Base-by-base conservation (phyloP, 2,329 filamentous ascomycete species). In the Gnomoniopsis sp. region DNA sequence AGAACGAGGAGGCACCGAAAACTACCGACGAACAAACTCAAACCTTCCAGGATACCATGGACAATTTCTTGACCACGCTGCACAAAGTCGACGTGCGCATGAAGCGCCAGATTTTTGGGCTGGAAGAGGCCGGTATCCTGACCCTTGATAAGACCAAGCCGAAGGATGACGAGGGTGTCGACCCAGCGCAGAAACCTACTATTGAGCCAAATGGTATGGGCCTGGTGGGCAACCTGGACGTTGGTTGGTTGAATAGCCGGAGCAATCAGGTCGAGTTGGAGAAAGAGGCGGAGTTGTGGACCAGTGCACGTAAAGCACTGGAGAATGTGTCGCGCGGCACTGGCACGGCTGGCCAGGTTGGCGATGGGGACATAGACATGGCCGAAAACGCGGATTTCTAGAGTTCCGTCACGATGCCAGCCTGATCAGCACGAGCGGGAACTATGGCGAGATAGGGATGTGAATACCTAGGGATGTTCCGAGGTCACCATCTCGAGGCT, bases 221-320 rank as follows among this genome's bases (percentile, higher is more conserved):
- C 22, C 79, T 78, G 65, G 81, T 85, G 36, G 83, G 82, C 11
- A 77, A 75, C 30, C 78, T 97, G 55, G 93, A 97, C 69, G 88
- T 96, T 15, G 93, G 93, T 34, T 93, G 90, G 85, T 74, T 98
- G 66, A 98, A 97, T 70, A 93, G 90, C 67, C 83, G 91, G 58
- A 91, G 90, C 62, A 88, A 90, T 63, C 88, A 88, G 63, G 89
- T 96, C 22, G 90, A 90, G 58, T 84, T 87, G 67, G 88, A 91
- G 63, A 95, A 93, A 80, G 91, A 96, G 69, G 84, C 84, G 2
- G 91, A 97, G 74, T 75, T 96, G 48, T 88, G 93, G 85, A 80
- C 78, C 36, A 81, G 83, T 64, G 81, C 84, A 44, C 82, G 78
- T 65, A 74, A 73, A 49, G 79, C 88, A 62, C 69, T 89, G 44